A percentile compares a stretch with the other conserved stretches of the same genome.
Conservation (phyloP, 306 rosid species). For the Aeschynomene evenia region DNA sequence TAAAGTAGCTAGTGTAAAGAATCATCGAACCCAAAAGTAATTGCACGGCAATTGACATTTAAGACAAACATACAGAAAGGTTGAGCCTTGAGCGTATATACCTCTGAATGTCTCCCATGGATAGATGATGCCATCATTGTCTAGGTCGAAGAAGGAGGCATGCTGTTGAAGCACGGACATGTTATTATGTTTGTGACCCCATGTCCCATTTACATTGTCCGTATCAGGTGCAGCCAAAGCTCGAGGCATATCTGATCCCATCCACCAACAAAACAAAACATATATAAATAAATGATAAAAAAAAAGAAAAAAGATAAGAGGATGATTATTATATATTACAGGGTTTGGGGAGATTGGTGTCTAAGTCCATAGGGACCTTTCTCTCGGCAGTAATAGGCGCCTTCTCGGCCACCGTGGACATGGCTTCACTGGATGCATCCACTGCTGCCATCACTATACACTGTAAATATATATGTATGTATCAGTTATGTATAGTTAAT, state of each 20-base stretch:
- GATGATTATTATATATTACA: conserved; percentile 29
- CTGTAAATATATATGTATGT: too few relatives aligned
- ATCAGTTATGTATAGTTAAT: too few relatives aligned
- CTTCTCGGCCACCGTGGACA: conserved; percentile 43
- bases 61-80: background rate
- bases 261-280: background rate
- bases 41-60: background rate
- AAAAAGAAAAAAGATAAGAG: background rate
- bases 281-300: too few relatives aligned
- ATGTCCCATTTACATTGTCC: conserved; percentile 66
- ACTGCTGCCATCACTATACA: background rate
- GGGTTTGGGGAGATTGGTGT: conserved; percentile 63
- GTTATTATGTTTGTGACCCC: conserved; percentile 55
- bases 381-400: conserved; percentile 44
- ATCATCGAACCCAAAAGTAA: background rate
- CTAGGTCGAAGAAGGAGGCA: conserved; percentile 64
- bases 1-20: background rate
- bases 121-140: conserved; percentile 68
- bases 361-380: conserved; percentile 34
- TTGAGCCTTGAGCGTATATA: conserved; percentile 17
- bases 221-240: conserved; percentile 62
- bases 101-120: conserved; percentile 74
- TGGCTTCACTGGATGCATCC: conserved; percentile 35
- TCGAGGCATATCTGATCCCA: conserved; percentile 68
- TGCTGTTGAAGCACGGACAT: conserved; percentile 87